Evolutionary conservation across 2,329 filamentous ascomycete genomes (phyloP), one percentile per base, ranked within the genome.

Genomic region (Cercospora berteroae): DNA sequence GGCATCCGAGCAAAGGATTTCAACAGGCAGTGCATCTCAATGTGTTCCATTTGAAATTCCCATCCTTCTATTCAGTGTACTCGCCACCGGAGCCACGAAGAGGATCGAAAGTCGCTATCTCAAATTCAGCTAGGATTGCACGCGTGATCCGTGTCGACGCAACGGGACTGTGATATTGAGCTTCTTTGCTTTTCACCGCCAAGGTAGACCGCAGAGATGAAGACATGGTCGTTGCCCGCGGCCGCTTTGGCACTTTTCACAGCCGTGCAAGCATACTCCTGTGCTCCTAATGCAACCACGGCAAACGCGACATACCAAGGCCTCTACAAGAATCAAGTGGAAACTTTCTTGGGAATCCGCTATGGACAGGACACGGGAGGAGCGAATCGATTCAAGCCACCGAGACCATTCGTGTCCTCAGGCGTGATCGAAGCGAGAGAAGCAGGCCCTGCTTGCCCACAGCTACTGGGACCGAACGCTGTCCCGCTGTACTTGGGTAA

Each of bases 311-410:
- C 67, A 1, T 78, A 79, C 64, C 58, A 69, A 13, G 76, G 77
- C 23, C 70, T 68, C 33, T 67, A 69, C 58, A 50, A 64, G 33
- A 64, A 71, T 33, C 70, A 70, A 23, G 73, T 78, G 16, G 77
- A 79, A 55, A 71, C 74, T n/a, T 79, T 77, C 64, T 71, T 76
- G 3, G 75, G 76, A 42, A 76, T 79, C 20, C 75, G 73, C 36
- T 79, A 76, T 55, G 77, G 67, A 8, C 60, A 78, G 56, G 74
- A 78, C 29, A 77, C 76, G 3, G 71, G 71, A 10, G 76, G 76
- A 4, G 20, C 48, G 3, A 74, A 76, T 36, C 73, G 77, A 12
- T 79, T 79, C 69, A 73, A 76, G 9, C 74, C 74, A 16, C 77
- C 77, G 5, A 68, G 72, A 10, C 73, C 75, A 3, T 66, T 69